phyloP scores from a whole-genome alignment of 192 early-diverging fungal genomes.

The Mortierella hygrophila region DNA sequence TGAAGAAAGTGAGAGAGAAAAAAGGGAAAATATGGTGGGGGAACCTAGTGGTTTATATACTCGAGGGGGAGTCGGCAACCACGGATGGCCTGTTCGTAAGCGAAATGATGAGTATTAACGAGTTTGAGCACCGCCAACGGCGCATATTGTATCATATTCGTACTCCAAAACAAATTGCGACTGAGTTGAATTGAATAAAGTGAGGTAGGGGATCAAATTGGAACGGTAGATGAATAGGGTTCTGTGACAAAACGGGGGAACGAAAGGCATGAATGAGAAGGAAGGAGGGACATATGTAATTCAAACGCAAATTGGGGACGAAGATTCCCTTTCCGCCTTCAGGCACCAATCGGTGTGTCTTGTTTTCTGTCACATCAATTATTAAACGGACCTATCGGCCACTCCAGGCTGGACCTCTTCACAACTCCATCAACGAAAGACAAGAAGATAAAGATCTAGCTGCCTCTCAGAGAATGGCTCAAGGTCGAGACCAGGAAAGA shows the following conservation, averaged over 20 bases:
- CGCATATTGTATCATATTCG: neutral
- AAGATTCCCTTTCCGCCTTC: too few relatives aligned
- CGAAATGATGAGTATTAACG: neutral
- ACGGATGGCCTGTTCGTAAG: neutral
- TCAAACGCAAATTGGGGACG: too few relatives aligned
- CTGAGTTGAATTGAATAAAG: too few relatives aligned
- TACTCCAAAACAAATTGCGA: neutral
- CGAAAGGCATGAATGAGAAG: neutral
- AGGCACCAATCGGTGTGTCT: too few relatives aligned
- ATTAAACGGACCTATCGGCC: too few relatives aligned
- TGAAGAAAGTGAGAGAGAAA: neutral
- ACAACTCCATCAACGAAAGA: neutral
- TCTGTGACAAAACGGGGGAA: too few relatives aligned
- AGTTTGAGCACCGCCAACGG: neutral
- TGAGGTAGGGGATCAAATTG: too few relatives aligned
- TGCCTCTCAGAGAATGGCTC: too few relatives aligned
- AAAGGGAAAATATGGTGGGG: neutral
- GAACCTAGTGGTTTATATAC: neutral
- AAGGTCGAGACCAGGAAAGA: too few relatives aligned
- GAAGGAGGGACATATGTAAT: too few relatives aligned
- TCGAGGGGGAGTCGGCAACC: neutral
- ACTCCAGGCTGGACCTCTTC: neutral
- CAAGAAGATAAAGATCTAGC: neutral
- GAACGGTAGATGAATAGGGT: too few relatives aligned
- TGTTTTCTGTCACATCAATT: too few relatives aligned